Evolutionary conservation across 108 stramenopile genomes (phyloP).

Genomic region (Parietichytrium sp.): DNA sequence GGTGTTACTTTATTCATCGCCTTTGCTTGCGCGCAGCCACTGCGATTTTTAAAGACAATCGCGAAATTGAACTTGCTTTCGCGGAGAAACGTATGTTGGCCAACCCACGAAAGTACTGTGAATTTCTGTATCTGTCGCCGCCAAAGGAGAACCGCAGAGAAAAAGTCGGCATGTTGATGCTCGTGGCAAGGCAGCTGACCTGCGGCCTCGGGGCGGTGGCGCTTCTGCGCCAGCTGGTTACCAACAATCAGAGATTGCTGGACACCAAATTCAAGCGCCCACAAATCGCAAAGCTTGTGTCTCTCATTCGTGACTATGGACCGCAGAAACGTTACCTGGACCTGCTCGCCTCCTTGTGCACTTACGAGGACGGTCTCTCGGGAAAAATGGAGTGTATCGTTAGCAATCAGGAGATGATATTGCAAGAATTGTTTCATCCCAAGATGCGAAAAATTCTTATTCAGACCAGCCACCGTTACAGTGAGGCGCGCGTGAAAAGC

Average conservation of each 20-base stretch:
- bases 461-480: no score
- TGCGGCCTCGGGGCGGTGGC: conserved; percentile 33
- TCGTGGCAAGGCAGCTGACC: not conserved
- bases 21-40: conserved; percentile 30
- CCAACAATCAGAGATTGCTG: not conserved
- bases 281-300: not conserved
- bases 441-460: no score
- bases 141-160: not conserved
- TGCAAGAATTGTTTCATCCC: conserved; percentile 18
- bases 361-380: not conserved
- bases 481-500: no score
- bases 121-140: not conserved
- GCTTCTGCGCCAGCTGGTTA: not conserved
- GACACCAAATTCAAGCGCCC: conserved; percentile 22
- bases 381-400: conserved; percentile 1
- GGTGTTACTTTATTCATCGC: conserved; percentile 23
- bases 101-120: not conserved
- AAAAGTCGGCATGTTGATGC: not conserved
- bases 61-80: not conserved
- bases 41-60: conserved; percentile 5
- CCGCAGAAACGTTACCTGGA: conserved; percentile 11
- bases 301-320: not conserved
- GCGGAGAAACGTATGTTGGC: not conserved
- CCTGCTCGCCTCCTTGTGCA: not conserved
- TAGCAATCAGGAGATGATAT: conserved; percentile 18